Base-by-base conservation (phyloP, 2,329 filamentous ascomycete genomes). In the Colletotrichum cordylinicola region DNA sequence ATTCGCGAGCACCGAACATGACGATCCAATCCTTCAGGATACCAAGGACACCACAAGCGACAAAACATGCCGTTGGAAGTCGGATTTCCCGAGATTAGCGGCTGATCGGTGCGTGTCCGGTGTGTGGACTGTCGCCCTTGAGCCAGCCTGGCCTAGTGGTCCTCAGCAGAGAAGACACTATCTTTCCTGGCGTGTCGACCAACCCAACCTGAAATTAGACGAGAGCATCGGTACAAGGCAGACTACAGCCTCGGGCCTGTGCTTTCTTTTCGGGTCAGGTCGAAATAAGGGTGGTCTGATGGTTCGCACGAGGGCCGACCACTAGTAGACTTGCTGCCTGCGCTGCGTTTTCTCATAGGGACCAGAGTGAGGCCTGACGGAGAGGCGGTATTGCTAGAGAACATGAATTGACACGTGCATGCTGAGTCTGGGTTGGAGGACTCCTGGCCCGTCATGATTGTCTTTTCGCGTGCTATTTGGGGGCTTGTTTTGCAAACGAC, bases 81-180 rank as follows among this genome's bases (percentile, higher is more conserved):
- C 72, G 55, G 62, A 35, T 62, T 67, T 75, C 72, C 68, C 68
- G 55, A 55, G n/a, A 24, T 33, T 72, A 62, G 55, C 61, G 37
- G 31, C 13, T 52, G 55, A 60, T 71, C 55, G 67, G 16, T 27
- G 56, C 35, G 37, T 56, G 35, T 72, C 72, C 69, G 69, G 72
- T 33, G 69, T 75, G n/a, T 72, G 72, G 64, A 39, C 39, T 33
- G 39, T 21, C 39, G 52, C 52, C 39, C 62, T 72, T 60, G n/a
- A 18, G 6, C 56, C 27, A 48, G 64, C 58, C 33, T 9, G 35
- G 55, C 15, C 31, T 68, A 64, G 64, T n/a, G 56, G 31, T 16
- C 35, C 24, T 37, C n/a, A 52, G 13, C 8, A 48, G 35, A 71
- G 29, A 39, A 16, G 21, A 12, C 48, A 48, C 72, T 75, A 72